A percentile compares a stretch with the other conserved stretches of the same genome.
Conservation (phyloP, 768 basidiomycete species). For the Trametes cinnabarina region DNA sequence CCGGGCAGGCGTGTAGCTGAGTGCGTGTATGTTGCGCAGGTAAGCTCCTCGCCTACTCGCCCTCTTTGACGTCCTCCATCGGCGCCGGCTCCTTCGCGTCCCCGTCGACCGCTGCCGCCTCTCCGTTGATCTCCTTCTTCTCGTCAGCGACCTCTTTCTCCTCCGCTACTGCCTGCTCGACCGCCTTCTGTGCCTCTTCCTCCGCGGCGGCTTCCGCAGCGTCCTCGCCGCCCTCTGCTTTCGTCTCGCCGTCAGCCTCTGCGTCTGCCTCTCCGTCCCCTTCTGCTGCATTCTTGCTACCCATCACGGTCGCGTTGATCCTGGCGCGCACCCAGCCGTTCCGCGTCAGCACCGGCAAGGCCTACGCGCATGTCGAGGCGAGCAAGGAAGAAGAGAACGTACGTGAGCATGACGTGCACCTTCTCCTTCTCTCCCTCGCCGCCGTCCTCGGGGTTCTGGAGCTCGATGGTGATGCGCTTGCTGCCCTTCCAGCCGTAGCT, state of each 20-base stretch:
- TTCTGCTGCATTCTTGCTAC: conserved; percentile 56
- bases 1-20: no score
- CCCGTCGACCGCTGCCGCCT: conserved; percentile 18
- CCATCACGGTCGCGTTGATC: conserved; percentile 74
- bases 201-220: conserved; percentile 24
- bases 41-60: no score
- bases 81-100: conserved; percentile 20
- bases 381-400: conserved; percentile 31
- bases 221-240: conserved; percentile 23
- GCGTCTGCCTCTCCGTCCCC: conserved; percentile 38
- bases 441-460: conserved; percentile 47
- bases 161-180: conserved; percentile 30
- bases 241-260: conserved; percentile 35
- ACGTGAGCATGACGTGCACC: conserved; percentile 75
- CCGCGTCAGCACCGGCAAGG: no score
- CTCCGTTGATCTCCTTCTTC: conserved; percentile 19
- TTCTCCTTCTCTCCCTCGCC: conserved; percentile 52
- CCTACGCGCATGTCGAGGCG: no score
- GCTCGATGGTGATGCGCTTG: conserved; percentile 64
- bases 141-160: conserved; percentile 20
- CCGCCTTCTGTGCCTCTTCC: conserved; percentile 26
- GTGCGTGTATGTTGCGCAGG: not conserved
- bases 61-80: conserved; percentile 24
- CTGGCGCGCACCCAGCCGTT: conserved; percentile 36
- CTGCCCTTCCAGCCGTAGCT: conserved; percentile 85